A percentile compares a stretch with the other conserved stretches of the same genome.
Evolutionary conservation across 2,329 filamentous ascomycete species (phyloP).

Genomic region (Hansfordia pulvinata): DNA sequence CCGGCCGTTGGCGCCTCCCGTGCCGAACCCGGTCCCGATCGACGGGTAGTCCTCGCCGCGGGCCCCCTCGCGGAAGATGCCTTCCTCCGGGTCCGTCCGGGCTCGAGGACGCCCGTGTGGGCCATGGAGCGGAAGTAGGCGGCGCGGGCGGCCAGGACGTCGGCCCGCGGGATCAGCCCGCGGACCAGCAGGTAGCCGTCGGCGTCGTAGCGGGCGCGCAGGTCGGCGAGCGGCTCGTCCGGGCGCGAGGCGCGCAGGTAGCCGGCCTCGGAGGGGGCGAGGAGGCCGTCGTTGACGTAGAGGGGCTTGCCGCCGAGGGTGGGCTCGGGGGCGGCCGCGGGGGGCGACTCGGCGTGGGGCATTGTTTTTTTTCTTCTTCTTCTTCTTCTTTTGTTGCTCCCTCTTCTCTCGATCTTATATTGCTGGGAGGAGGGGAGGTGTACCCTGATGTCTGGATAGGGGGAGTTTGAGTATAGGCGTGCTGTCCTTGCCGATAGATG

Average conservation of each 20-base stretch:
- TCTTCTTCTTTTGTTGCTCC: too few species aligned
- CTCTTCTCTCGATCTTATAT: too few species aligned
- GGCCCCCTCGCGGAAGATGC: slow-evolving; percentile 22
- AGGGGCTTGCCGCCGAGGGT: too few species aligned
- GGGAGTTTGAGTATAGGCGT: too few species aligned
- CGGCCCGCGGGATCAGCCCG: slow-evolving; percentile 23
- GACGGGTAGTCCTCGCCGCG: slow-evolving; percentile 20
- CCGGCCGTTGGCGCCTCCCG: too few species aligned
- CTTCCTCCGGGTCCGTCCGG: slow-evolving; percentile 21
- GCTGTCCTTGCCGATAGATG: too few species aligned
- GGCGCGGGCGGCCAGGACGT: slow-evolving; percentile 24
- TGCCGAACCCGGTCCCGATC: slow-evolving; percentile 14
- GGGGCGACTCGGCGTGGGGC: slow-evolving; percentile 4
- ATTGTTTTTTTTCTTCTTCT: slow-evolving; percentile 3
- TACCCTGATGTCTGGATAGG: too few species aligned
- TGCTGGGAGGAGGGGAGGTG: too few species aligned
- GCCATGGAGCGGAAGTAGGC: slow-evolving; percentile 23
- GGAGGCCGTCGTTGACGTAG: slow-evolving; percentile 9
- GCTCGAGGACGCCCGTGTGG: slow-evolving; percentile 22
- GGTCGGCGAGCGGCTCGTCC: slow-evolving; percentile 21
- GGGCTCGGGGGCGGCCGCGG: slow-evolving; percentile 1
- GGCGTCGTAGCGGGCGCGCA: slow-evolving; percentile 19
- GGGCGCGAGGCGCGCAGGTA: slow-evolving; percentile 17
- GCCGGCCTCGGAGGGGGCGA: slow-evolving; percentile 11
- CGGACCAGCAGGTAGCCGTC: slow-evolving; percentile 29